Percentiles rank a stretch among this genome's conserved stretches.
Evolutionary conservation across 768 basidiomycete species (phyloP).

Genomic region (Russula vinacea): DNA sequence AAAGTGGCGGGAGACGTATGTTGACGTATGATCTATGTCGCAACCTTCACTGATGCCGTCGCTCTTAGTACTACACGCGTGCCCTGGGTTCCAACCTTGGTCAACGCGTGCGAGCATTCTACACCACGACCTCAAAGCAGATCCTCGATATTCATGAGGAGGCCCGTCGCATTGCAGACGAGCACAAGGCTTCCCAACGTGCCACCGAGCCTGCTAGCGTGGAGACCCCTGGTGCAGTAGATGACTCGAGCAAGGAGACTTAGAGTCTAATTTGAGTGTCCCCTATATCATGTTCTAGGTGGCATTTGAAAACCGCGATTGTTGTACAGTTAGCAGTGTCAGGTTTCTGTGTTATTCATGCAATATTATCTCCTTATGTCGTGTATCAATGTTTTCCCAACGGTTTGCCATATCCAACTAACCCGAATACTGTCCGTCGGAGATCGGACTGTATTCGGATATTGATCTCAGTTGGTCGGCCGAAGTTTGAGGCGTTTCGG

Average conservation of each 20-base stretch:
- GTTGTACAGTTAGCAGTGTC: not conserved
- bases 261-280: not conserved
- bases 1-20: conserved; percentile 66
- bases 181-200: conserved; percentile 44
- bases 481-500: conserved; percentile 8
- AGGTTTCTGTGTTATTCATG: not conserved
- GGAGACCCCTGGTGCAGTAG: not conserved
- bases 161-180: conserved; percentile 72
- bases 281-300: not conserved
- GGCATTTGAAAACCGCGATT: not conserved
- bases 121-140: conserved; percentile 86
- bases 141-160: conserved; percentile 91
- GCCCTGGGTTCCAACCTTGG: conserved; percentile 76
- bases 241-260: conserved; percentile 1
- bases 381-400: no score
- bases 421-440: no score
- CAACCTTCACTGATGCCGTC: not conserved
- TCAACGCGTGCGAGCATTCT: conserved; percentile 73
- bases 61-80: conserved; percentile 66
- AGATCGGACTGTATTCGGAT: conserved; percentile 1
- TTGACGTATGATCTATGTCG: conserved; percentile 5
- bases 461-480: conserved; percentile 4
- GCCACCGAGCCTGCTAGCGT: not conserved
- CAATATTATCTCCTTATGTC: not conserved
- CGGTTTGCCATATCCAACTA: no score